Evolutionary conservation across 345 rosid species (phyloP).

Genomic region (Sisymbrium irio): DNA sequence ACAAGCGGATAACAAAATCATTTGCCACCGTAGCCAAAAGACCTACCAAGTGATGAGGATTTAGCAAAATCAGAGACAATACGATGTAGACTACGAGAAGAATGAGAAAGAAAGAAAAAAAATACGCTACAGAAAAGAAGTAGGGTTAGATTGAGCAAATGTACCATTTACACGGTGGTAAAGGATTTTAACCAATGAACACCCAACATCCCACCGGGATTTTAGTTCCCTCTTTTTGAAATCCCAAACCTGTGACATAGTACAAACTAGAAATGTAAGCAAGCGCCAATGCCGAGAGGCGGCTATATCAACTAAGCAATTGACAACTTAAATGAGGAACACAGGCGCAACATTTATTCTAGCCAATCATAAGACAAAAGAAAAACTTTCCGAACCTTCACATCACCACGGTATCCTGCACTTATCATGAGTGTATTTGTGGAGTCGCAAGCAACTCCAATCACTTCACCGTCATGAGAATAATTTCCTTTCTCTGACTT

Average conservation of each 20-base stretch:
- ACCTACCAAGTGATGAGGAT: slow-evolving; percentile 45
- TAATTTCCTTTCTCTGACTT: slow-evolving; percentile 44
- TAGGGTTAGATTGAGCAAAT: not conserved
- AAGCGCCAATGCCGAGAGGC: not conserved
- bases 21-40: slow-evolving; percentile 89
- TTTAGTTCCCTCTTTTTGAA: slow-evolving; percentile 67
- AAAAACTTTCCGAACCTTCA: slow-evolving; percentile 50
- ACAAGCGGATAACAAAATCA: slow-evolving; percentile 74
- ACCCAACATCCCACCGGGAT: slow-evolving; percentile 81
- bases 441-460: slow-evolving; percentile 94
- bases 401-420: slow-evolving; percentile 86
- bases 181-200: slow-evolving; percentile 69
- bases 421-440: slow-evolving; percentile 91
- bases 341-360: not conserved
- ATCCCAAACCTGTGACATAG: slow-evolving; percentile 77
- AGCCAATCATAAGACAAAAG: not conserved
- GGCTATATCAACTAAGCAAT: slow-evolving; percentile 4
- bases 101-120: not conserved
- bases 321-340: not conserved
- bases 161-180: slow-evolving; percentile 79
- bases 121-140: not conserved
- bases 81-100: not conserved
- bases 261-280: not conserved
- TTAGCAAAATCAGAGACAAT: slow-evolving; percentile 15
- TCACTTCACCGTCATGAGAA: slow-evolving; percentile 78